Base-by-base conservation (phyloP, 495 filamentous ascomycete species). In the Gamarada debralockiae region DNA sequence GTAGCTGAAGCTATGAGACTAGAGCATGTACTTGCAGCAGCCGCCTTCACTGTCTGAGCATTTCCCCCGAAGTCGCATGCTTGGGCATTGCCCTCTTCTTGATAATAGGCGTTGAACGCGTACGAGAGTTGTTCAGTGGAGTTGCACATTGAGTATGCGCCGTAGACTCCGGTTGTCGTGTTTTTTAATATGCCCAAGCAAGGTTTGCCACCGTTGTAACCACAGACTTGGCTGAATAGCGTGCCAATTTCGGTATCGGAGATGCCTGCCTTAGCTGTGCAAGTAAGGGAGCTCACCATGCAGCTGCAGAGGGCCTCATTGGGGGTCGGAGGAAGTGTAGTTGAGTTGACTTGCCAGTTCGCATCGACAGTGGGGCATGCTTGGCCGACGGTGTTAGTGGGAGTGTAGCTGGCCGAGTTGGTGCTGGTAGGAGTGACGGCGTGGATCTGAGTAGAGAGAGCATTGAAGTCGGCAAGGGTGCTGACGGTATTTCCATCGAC, bases 141-240 rank as follows among this genome's bases (percentile, higher is more conserved):
- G 54, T 71, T 76, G 68, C 87, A 91, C 82, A 89, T 87, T 63
- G 79, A 77, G 69, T 87, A 90, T 6, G 83, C 78, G 38, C 87
- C 87, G 62, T 88, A 91, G 18, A 44, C 57, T 20, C 85, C 87
- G 25, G 73, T 79, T 23, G 76, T 80, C 9, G 69, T 75, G 58
- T 90, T 85, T 52, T 68, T 65, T 5, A 60, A 53, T 53, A 90
- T 73, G 7, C 83, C 84, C 17, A 58, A 56, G 67, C 87, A 89
- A 39, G 72, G 66, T 56, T 70, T 72, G 17, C 69, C 73, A 15
- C 17, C 1, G 34, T 47, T 45, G 8, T 52, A 57, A 21, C 61
- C 55, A 65, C 87, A 92, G 56, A 90, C 74, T 21, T 68, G 62
- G 52, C 68, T 69, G 68, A 90, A 87, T 24, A 88, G 73, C 3